phyloP scores from a whole-genome alignment of 2,329 filamentous ascomycete genomes.

The Ceratocystis huliohia region DNA sequence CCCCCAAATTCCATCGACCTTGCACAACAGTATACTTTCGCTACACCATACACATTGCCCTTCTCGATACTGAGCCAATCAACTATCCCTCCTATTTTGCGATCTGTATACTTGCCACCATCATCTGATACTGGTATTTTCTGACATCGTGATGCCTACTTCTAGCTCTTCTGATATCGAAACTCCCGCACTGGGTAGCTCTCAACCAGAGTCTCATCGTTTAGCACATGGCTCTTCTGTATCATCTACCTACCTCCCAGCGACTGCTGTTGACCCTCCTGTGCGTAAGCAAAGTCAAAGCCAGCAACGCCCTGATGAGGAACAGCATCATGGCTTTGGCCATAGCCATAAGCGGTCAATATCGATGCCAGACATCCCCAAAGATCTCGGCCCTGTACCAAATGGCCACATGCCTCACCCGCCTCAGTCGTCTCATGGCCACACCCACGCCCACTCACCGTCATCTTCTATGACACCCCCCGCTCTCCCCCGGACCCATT shows the following conservation, averaged over 20 bases:
- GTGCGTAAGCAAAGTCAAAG: conserved; percentile 15
- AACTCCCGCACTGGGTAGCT: conserved; percentile 10
- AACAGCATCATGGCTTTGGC: conserved; percentile 15
- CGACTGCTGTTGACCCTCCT: not conserved
- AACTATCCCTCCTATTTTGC: not conserved
- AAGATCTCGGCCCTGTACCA: conserved; percentile 14
- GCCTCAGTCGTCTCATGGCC: not conserved
- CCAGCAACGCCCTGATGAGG: conserved; percentile 6
- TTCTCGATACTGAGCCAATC: not conserved
- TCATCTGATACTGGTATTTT: not conserved
- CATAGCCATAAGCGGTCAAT: conserved; percentile 20
- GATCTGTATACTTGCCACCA: not conserved
- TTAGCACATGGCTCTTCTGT: conserved; percentile 6
- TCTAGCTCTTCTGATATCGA: conserved; percentile 17
- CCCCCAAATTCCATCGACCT: not conserved
- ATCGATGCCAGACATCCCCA: conserved; percentile 19
- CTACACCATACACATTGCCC: not conserved
- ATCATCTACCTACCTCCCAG: conserved; percentile 10
- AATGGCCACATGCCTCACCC: not conserved
- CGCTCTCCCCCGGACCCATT: not conserved
- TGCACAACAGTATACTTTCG: not conserved
- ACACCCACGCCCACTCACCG: not conserved
- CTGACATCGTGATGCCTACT: conserved; percentile 6
- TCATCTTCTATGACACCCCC: not conserved
- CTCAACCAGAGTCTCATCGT: conserved; percentile 10